Base-by-base conservation (phyloP, 2,329 filamentous ascomycete genomes). In the Meredithiella fracta region DNA sequence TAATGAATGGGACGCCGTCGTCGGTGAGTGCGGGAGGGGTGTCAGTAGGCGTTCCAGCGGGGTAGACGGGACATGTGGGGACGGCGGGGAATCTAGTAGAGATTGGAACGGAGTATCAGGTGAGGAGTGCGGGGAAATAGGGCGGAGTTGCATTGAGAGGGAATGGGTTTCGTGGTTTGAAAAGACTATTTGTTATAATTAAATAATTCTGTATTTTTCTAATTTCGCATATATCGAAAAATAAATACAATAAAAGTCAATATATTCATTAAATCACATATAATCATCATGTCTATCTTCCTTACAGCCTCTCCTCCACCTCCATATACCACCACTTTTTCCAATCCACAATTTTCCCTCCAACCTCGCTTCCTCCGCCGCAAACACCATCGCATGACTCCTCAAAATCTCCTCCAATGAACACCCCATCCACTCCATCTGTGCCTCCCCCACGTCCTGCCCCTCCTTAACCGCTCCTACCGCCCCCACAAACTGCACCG, bases 371-470 rank as follows among this genome's bases (percentile, higher is more conserved):
- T 94, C 85, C 69, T 97, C 92, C 0, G 91, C 92, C 23, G 88
- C 90, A 72, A 96, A 98, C 0, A 96, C 91, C 69, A 92, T 78
- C 1, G 86, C 90, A 69, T 97, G 92, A 64, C 88, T 94, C 51
- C 85, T 76, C n/a, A 97, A 76, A 1, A 85, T 80, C 64, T 97
- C 92, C 57, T 95, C 87, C 6, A 95, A 70, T 11, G 83, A 85
- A 68, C 87, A 94, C 0, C 88, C 89, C 25, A 97, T 73, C 65
- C 83, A 80, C 63, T 81, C 73, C 57, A 74, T 73, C 73, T 97
- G 91, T 1, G 90, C 90, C 59, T 76, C 76, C 42, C 75, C 70
- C 0, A 85, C 83, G 26, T 72, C 68, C 78, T 82, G 80, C 0
- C 74, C 77, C 58, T 79, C 83, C 67, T 89, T 85, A 47, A 94